These are phyloP conservation scores for Paraphysoderma sedebokerense DNA, from an alignment of 371 early-diverging fungal species.

Conservation along the genomic window DNA sequence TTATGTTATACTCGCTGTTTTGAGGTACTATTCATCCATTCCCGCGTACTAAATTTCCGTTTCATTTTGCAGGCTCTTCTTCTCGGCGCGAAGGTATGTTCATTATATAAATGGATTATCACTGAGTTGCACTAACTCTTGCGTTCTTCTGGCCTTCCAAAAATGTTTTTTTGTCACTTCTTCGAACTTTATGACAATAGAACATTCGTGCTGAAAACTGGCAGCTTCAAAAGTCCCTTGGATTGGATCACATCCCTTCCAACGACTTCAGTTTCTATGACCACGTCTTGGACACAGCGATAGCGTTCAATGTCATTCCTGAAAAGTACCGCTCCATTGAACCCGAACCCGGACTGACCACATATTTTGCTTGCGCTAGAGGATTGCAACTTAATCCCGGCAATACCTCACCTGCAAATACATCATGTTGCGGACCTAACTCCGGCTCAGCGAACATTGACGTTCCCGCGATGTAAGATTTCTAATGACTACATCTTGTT, in stretches of 20 bases:
- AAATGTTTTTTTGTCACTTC: neutral
- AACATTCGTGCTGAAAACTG: conserved; percentile 75
- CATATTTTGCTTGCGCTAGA: conserved; percentile 95
- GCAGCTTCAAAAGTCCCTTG: conserved; percentile 60
- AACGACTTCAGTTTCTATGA: conserved; percentile 93
- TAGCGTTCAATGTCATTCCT: conserved; percentile 59
- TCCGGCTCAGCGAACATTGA: conserved; percentile 48
- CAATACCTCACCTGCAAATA: too few relatives aligned
- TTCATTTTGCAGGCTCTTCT: too few relatives aligned
- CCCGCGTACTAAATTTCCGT: too few relatives aligned
- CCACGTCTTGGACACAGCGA: conserved; percentile 76
- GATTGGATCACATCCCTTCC: conserved; percentile 69
- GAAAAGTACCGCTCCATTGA: conserved; percentile 35
- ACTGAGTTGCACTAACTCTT: too few relatives aligned
- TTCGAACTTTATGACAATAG: neutral
- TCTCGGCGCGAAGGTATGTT: too few relatives aligned
- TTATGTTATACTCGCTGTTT: too few relatives aligned
- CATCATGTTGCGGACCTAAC: too few relatives aligned
- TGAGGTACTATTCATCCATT: too few relatives aligned
- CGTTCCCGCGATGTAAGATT: conserved; percentile 85
- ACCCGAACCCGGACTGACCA: conserved; percentile 33
- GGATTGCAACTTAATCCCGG: conserved; percentile 63
- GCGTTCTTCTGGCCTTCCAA: too few relatives aligned
- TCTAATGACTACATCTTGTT: too few relatives aligned
- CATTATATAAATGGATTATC: too few relatives aligned